Evolutionary conservation across 805 yeast species (phyloP).

Genomic region (Saccharomycopsis capsularis): DNA sequence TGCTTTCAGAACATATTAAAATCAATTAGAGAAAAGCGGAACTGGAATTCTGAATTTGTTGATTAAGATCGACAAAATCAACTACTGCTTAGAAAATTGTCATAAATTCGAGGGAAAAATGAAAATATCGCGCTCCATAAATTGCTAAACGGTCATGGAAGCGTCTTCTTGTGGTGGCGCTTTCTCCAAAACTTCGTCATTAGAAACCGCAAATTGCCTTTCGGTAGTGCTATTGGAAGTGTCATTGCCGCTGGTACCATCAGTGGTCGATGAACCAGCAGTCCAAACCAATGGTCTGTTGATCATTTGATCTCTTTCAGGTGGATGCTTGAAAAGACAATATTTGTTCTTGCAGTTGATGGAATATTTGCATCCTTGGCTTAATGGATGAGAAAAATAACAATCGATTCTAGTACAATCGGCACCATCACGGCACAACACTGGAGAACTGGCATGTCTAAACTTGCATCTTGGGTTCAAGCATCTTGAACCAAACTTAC

Average conservation of each 20-base stretch:
- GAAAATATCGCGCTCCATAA: conserved; percentile 3
- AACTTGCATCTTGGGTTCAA: conserved; percentile 72
- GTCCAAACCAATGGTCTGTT: conserved; percentile 33
- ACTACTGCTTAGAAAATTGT: too few relatives aligned
- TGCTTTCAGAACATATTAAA: background rate
- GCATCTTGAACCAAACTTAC: conserved; percentile 73
- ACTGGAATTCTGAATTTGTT: too few relatives aligned
- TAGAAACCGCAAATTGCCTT: conserved; percentile 73
- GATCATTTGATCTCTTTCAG: conserved; percentile 45
- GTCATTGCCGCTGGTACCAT: conserved; percentile 23
- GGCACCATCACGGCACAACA: conserved; percentile 76
- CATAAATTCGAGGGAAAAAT: conserved; percentile 10
- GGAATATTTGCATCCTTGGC: conserved; percentile 76
- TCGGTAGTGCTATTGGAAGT: conserved; percentile 35
- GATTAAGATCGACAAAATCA: too few relatives aligned
- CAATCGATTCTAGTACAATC: conserved; percentile 77
- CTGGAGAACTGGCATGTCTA: conserved; percentile 73
- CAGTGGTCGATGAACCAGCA: conserved; percentile 23
- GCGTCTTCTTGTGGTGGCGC: conserved; percentile 42
- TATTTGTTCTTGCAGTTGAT: conserved; percentile 61
- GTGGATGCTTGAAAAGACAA: conserved; percentile 77
- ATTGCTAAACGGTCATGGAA: conserved; percentile 16
- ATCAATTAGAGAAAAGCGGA: too few relatives aligned
- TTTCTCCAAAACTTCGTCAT: conserved; percentile 63
- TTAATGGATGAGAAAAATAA: conserved; percentile 72